phyloP scores from a whole-genome alignment of 352 stramenopile species.

The Pythium folliculosum region DNA sequence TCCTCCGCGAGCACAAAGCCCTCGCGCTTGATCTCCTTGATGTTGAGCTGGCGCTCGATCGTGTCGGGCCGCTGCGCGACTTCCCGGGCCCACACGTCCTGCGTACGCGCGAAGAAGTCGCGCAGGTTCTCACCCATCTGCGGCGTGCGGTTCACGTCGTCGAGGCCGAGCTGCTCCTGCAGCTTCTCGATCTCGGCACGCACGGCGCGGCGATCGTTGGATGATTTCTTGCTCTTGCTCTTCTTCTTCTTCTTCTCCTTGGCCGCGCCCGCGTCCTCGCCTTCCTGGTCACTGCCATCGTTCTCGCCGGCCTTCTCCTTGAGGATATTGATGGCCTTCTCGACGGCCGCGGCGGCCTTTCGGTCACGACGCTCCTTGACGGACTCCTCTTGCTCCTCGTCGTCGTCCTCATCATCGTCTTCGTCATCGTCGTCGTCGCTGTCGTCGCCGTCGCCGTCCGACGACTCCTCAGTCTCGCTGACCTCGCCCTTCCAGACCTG shows the following conservation, averaged over 20 bases:
- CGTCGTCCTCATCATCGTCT: slow-evolving; percentile 50
- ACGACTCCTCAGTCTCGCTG: slow-evolving; percentile 86
- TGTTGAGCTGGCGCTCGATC: slow-evolving; percentile 64
- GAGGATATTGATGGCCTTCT: slow-evolving; percentile 65
- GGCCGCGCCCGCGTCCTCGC: slow-evolving; percentile 18
- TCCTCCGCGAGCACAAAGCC: slow-evolving; percentile 72
- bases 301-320: slow-evolving; percentile 41
- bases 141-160: slow-evolving; percentile 68
- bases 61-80: slow-evolving; percentile 65
- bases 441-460: slow-evolving; percentile 76
- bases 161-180: slow-evolving; percentile 73
- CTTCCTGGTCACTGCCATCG: slow-evolving; percentile 13
- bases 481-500: slow-evolving; percentile 91
- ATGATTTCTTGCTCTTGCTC: slow-evolving; percentile 66
- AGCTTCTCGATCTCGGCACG: slow-evolving; percentile 85
- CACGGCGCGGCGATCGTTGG: slow-evolving; percentile 65
- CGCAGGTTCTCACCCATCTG: slow-evolving; percentile 84
- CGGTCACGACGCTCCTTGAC: slow-evolving; percentile 25
- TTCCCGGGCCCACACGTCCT: slow-evolving; percentile 64
- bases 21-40: slow-evolving; percentile 89
- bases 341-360: slow-evolving; percentile 26
- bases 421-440: slow-evolving; percentile 60
- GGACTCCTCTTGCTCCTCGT: slow-evolving; percentile 33
- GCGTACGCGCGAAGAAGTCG: slow-evolving; percentile 87
- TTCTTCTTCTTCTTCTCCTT: slow-evolving; percentile 61